phyloP scores from a whole-genome alignment of 129 eudicot species.

The Flaveria bidentis region DNA sequence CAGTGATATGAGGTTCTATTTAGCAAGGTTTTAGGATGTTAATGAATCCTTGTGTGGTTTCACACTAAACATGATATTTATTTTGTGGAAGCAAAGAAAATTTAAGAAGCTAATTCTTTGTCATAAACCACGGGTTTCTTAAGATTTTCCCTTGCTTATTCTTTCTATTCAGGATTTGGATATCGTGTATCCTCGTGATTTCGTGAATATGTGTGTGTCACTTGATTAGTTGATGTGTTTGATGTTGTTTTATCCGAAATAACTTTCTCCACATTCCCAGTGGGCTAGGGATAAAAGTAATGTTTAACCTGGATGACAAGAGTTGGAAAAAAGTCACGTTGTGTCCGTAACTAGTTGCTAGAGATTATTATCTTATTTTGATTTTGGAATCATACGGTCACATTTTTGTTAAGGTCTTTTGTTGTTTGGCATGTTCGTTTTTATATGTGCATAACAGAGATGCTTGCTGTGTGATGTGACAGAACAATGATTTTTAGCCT shows the following conservation, averaged over 20 bases:
- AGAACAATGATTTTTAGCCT: neutral
- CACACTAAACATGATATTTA: neutral
- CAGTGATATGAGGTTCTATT: neutral
- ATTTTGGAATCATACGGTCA: neutral
- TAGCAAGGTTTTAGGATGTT: neutral
- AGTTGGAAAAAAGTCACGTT: constrained; percentile 7
- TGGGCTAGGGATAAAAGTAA: neutral
- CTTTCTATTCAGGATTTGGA: neutral
- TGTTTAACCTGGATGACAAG: constrained; percentile 7
- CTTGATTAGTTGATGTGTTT: constrained; percentile 6
- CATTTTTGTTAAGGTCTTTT: constrained; percentile 13
- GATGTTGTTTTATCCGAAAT: neutral
- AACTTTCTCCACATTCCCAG: neutral
- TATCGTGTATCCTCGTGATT: neutral
- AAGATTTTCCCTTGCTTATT: neutral
- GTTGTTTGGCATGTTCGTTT: neutral
- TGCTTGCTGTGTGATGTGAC: constrained; percentile 15
- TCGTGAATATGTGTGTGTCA: neutral
- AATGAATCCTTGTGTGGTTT: neutral
- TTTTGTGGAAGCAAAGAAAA: neutral
- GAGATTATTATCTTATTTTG: constrained; percentile 18
- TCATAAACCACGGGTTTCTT: neutral
- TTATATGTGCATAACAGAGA: neutral
- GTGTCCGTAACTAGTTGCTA: constrained; percentile 20
- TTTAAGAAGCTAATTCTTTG: constrained; percentile 4